A percentile compares a stretch with the other conserved stretches of the same genome.
Conservation (phyloP, 2,329 filamentous ascomycete genomes). For the Bipolaris victoriae region DNA sequence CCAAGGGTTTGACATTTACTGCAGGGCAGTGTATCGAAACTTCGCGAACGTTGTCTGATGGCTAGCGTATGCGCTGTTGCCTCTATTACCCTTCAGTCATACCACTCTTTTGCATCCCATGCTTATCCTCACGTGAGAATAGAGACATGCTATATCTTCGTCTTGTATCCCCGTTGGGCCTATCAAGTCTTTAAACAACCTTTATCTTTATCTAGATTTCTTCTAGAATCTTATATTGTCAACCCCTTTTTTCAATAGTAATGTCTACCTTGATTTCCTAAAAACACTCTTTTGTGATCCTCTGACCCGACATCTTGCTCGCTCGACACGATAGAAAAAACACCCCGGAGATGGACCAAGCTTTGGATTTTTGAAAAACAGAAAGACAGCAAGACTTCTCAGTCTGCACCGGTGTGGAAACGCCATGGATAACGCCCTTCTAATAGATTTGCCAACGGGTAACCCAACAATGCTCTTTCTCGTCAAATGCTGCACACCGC, state of each 20-base stretch:
- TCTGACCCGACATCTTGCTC: not conserved
- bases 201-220: too few species aligned
- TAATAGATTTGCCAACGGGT: not conserved
- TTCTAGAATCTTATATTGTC: too few species aligned
- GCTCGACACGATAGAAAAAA: not conserved
- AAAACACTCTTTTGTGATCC: not conserved
- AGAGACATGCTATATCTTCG: too few species aligned
- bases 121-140: too few species aligned
- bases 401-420: not conserved
- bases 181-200: too few species aligned
- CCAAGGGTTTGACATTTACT: not conserved
- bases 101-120: too few species aligned
- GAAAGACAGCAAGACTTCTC: not conserved
- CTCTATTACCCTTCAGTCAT: too few species aligned
- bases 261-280: too few species aligned
- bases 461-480: not conserved
- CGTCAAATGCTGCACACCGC: not conserved
- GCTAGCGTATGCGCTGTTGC: not conserved
- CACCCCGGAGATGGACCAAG: not conserved
- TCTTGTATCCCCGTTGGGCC: too few species aligned
- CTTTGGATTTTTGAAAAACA: not conserved
- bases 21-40: not conserved
- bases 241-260: too few species aligned
- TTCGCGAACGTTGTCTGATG: not conserved
- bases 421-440: not conserved